phyloP scores from a whole-genome alignment of 2,329 filamentous ascomycete species.

The Colletotrichum tofieldiae region DNA sequence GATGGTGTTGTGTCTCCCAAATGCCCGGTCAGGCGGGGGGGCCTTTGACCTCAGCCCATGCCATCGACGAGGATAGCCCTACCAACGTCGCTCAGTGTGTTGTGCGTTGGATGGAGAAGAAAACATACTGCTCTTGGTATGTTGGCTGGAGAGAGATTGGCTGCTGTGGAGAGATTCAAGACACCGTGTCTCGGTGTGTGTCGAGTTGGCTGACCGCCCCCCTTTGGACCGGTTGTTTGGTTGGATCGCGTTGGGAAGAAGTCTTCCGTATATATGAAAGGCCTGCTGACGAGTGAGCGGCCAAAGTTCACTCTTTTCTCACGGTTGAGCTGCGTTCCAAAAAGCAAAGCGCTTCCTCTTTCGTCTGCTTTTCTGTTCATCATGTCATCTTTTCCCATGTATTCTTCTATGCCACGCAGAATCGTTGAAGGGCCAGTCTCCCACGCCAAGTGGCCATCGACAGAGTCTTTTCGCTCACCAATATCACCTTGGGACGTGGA shows the following conservation, averaged over 20 bases:
- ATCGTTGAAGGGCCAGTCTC: conserved; percentile 34
- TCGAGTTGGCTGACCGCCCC: conserved; percentile 39
- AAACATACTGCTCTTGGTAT: conserved; percentile 30
- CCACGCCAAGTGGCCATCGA: conserved; percentile 38
- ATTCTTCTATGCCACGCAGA: conserved; percentile 34
- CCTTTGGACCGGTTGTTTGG: conserved; percentile 29
- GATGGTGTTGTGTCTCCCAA: conserved; percentile 42
- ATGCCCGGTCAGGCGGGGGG: conserved; percentile 37
- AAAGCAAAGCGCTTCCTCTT: conserved; percentile 29
- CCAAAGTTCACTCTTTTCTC: conserved; percentile 33
- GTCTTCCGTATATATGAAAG: conserved; percentile 36
- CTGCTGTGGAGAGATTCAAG: conserved; percentile 33
- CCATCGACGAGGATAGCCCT: conserved; percentile 40
- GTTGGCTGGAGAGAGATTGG: conserved; percentile 39
- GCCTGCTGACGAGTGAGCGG: conserved; percentile 21
- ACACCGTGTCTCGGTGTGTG: conserved; percentile 36
- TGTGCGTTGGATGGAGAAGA: conserved; percentile 37
- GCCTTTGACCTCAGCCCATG: conserved; percentile 23
- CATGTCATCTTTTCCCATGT: conserved; percentile 34
- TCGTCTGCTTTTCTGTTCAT: conserved; percentile 28
- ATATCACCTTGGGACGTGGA: conserved; percentile 33
- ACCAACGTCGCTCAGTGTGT: conserved; percentile 24
- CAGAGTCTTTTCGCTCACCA: conserved; percentile 17
- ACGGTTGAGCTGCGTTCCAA: conserved; percentile 28
- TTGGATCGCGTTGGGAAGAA: conserved; percentile 7